Base-by-base conservation (phyloP, 257 asterid species). In the Nicotiana tomentosiformis region DNA sequence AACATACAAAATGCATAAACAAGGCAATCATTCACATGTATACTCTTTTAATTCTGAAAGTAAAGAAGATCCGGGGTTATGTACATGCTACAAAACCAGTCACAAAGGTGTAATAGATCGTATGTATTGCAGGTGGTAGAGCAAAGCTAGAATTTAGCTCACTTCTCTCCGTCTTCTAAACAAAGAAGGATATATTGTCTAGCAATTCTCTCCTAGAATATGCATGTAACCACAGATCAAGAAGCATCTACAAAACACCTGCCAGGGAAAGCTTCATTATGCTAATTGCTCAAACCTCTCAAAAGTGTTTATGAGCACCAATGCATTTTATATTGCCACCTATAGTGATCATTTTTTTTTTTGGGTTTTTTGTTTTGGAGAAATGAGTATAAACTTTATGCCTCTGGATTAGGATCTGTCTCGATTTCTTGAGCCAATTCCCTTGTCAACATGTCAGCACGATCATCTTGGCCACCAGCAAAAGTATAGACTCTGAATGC, bases 381-480 rank as follows among this genome's bases (percentile, higher is more conserved):
- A 15, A 76, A 51, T 76, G 5, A 51, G 15, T 29, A 15, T 26
- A 76, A 7, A 51, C 8, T 29, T 56, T 66, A 30, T 39, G 74
- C 53, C 82, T 67, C 82, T 55, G 88, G 86, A 80, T 76, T 83
- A 77, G 86, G 90, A 74, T 89, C 90, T 5, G 87, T 90, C 84
- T 95, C 95, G 33, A 93, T 92, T 91, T 90, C 97, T 0, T 88
- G 86, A 77, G 98, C 98, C 30, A 95, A 83, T 87, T 93, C 98
- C 87, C 86, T 90, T 1, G 97, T 92, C 53, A 95, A 90, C 84
- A 78, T 89, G 81, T 93, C 98, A 58, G 98, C 98, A 9, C 98
- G 89, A 14, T 95, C 98, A 70, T 95, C 98, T 9, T 93, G 97
- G 43, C 98, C 98, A 8, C 98, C 98, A 4, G 97, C 93, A 69